Conservation (phyloP, 495 filamentous ascomycete genomes). For the Achaetomiella virescens region DNA sequence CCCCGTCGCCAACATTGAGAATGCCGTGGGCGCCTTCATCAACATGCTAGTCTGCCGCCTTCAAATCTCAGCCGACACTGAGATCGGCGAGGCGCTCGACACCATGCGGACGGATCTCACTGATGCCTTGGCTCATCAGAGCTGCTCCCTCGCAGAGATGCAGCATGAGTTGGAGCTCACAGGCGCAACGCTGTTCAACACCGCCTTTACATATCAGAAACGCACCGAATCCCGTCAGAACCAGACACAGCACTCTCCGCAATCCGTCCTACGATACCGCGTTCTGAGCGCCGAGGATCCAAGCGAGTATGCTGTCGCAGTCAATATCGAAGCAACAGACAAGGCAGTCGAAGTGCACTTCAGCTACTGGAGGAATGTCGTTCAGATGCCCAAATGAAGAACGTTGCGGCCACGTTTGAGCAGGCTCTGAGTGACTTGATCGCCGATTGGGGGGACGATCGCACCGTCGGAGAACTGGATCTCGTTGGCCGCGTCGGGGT, state of each 20-base stretch:
- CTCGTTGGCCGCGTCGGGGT: conserved; percentile 9
- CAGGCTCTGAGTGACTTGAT: conserved; percentile 39
- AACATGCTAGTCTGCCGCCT: conserved; percentile 24
- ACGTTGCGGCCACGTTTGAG: conserved; percentile 45
- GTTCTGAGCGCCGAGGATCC: conserved; percentile 43
- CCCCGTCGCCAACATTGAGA: conserved; percentile 17
- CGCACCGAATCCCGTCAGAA: neutral
- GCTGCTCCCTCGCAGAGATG: conserved; percentile 39
- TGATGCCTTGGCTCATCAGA: conserved; percentile 33
- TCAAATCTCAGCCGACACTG: conserved; percentile 9
- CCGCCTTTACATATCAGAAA: conserved; percentile 29
- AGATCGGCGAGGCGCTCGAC: conserved; percentile 23
- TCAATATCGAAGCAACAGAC: conserved; percentile 51
- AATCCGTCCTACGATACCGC: conserved; percentile 14
- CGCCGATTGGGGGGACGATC: conserved; percentile 12
- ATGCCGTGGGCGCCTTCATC: conserved; percentile 25
- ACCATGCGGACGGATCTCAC: conserved; percentile 28
- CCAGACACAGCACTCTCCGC: neutral
- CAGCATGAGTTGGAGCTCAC: conserved; percentile 29
- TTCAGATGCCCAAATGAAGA: conserved; percentile 39
- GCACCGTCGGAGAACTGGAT: conserved; percentile 21
- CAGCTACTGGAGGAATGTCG: conserved; percentile 49
- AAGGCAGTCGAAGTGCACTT: conserved; percentile 41
- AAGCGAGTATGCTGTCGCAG: conserved; percentile 48
- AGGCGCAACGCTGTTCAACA: conserved; percentile 27